Evolutionary conservation across 169 alveolate species (phyloP).

Genomic region (Perkinsus olseni): DNA sequence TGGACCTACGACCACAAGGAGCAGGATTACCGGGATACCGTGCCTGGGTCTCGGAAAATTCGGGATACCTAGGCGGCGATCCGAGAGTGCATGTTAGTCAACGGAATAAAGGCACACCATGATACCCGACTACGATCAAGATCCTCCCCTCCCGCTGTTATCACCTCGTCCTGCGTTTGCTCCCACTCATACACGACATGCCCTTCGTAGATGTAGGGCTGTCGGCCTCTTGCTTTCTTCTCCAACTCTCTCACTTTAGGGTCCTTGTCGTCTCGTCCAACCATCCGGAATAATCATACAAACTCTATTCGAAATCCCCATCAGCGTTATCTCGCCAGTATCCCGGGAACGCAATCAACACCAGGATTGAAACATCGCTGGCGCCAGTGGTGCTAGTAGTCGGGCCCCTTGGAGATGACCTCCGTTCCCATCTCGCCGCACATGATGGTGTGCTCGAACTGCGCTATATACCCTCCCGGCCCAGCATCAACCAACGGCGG

Average conservation of each 20-base stretch:
- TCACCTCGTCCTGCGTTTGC: neutral
- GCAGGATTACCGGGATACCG: too few species aligned
- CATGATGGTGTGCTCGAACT: neutral
- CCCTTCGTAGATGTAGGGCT: neutral
- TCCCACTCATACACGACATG: neutral
- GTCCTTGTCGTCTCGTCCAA: neutral
- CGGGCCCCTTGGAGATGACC: neutral
- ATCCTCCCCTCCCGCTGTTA: neutral
- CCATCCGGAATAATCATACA: neutral
- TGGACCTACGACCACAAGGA: neutral
- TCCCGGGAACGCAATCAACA: too few species aligned
- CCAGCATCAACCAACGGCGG: neutral
- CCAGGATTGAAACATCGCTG: too few species aligned
- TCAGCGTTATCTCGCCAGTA: too few species aligned
- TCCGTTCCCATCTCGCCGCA: neutral
- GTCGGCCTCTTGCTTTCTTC: neutral
- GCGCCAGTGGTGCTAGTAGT: neutral
- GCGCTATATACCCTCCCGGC: neutral
- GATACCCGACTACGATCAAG: neutral
- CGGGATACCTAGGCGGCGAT: too few species aligned
- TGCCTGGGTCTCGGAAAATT: too few species aligned
- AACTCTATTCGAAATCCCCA: neutral
- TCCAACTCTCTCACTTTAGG: neutral
- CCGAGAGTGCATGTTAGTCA: too few species aligned
- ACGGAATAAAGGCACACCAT: too few species aligned